These are phyloP conservation scores for Arthroderma uncinatum DNA, from an alignment of 2,329 filamentous ascomycete genomes.

Conservation along the genomic window DNA sequence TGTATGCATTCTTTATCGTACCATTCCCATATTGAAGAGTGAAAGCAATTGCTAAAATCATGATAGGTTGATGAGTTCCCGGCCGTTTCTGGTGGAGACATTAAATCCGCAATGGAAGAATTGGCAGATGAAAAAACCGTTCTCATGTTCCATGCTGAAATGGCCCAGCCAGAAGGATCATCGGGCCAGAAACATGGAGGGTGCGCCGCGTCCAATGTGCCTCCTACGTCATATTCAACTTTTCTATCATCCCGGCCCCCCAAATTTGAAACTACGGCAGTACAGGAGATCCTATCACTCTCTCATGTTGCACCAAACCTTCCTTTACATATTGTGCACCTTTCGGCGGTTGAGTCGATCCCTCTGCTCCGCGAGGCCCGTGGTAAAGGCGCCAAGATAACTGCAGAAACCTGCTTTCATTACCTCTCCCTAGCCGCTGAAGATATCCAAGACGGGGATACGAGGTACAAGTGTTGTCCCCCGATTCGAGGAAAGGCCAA, in stretches of 20 bases:
- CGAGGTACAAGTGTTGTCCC: slow-evolving; percentile 88
- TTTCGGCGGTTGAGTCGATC: slow-evolving; percentile 80
- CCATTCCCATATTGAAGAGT: neutral
- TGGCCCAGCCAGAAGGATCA: slow-evolving; percentile 53
- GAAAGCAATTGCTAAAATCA: neutral
- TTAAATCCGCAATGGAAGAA: slow-evolving; percentile 66
- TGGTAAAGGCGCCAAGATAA: slow-evolving; percentile 65
- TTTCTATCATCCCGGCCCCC: slow-evolving; percentile 87
- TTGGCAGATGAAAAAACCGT: slow-evolving; percentile 75
- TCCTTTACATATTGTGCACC: slow-evolving; percentile 84
- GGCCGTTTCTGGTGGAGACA: slow-evolving; percentile 68
- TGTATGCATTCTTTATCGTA: slow-evolving; percentile 44
- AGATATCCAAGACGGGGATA: slow-evolving; percentile 72
- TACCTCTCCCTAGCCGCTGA: slow-evolving; percentile 80
- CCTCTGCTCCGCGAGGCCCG: slow-evolving; percentile 67
- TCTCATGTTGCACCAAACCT: slow-evolving; percentile 69
- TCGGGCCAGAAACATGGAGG: slow-evolving; percentile 63
- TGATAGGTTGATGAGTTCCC: slow-evolving; percentile 85
- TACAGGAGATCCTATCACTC: slow-evolving; percentile 73
- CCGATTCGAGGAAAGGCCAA: slow-evolving; percentile 74
- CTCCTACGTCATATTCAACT: slow-evolving; percentile 68
- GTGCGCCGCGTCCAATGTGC: slow-evolving; percentile 45
- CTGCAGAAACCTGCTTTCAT: slow-evolving; percentile 91
- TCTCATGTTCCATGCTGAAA: slow-evolving; percentile 98
- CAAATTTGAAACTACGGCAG: slow-evolving; percentile 80